A percentile compares a stretch with the other conserved stretches of the same genome.
Conservation (phyloP, 768 basidiomycete genomes). For the Psilocybe tampanensis region DNA sequence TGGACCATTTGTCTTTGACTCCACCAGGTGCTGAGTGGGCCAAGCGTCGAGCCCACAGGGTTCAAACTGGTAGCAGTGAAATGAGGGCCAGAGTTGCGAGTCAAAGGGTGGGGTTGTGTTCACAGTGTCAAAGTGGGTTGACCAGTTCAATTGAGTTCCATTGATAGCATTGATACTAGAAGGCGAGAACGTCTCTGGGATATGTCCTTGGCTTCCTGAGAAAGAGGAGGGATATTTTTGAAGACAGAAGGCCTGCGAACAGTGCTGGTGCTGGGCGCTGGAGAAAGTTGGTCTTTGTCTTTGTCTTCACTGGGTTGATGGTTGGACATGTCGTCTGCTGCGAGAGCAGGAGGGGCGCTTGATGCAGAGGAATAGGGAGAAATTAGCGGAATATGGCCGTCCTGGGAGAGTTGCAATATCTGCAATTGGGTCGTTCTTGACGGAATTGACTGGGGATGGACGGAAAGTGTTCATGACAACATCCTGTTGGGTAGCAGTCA, state of each 20-base stretch:
- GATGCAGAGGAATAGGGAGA: slow-evolving; percentile 13
- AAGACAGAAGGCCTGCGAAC: slow-evolving; percentile 28
- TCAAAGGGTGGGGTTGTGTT: slow-evolving; percentile 47
- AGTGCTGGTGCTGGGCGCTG: slow-evolving; percentile 34
- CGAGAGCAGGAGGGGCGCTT: slow-evolving; percentile 11
- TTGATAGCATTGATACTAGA: slow-evolving; percentile 59
- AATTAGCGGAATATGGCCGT: slow-evolving; percentile 3
- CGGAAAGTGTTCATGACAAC: slow-evolving; percentile 29
- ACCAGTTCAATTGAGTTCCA: slow-evolving; percentile 46
- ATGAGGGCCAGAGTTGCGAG: slow-evolving; percentile 60
- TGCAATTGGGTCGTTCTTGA: slow-evolving; percentile 6
- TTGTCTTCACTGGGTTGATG: slow-evolving; percentile 37
- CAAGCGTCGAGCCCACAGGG: slow-evolving; percentile 30
- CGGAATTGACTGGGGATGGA: slow-evolving; percentile 9
- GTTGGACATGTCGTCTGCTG: slow-evolving; percentile 33
- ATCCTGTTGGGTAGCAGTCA: slow-evolving; percentile 33
- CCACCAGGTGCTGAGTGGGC: slow-evolving; percentile 53
- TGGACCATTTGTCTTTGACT: slow-evolving; percentile 83
- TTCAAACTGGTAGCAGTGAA: slow-evolving; percentile 66
- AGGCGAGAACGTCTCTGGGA: slow-evolving; percentile 58
- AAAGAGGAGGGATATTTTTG: slow-evolving; percentile 36
- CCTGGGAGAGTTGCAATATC: slow-evolving; percentile 4
- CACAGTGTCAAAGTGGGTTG: slow-evolving; percentile 65
- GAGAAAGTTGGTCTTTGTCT: slow-evolving; percentile 30
- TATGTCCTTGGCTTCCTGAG: slow-evolving; percentile 42